Evolutionary conservation across 169 alveolate species (phyloP), one percentile per base, ranked within the genome.

Genomic region (Cryptosporidium muris): DNA sequence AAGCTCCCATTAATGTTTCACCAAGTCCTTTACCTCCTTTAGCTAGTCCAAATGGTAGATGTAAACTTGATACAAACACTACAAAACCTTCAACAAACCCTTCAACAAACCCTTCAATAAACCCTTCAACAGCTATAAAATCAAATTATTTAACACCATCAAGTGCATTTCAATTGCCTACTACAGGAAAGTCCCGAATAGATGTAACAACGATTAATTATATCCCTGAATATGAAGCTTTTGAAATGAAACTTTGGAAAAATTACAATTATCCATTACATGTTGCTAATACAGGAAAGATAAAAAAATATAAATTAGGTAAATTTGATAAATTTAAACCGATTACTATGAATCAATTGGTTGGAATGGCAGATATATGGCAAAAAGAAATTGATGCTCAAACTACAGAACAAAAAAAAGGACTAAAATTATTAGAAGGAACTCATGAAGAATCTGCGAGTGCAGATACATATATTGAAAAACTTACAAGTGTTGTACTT

Each of bases 1-100:
- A 74, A 47, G 68, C 54, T 6, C 85, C 85, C 9, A 58, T 74
- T 74, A 68, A 74, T 74, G 85, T 74, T 54, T 74, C 85, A 6
- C 68, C 85, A 58, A 66, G 74, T 1, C 14, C n/a, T 4, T 51
- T 74, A 16, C 1, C 51, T 62, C 66, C 63, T 42, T n/a, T 74
- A 14, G 85, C 54, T 7, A 74, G 85, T 8, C 67, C 54, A 43
- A 0, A 9, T 3, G 49, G 67, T 2, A 34, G 16, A 45, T 66
- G 85, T 25, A 34, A 1, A n/a, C 11, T 60, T 8, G 65, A 36
- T 25, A 34, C 65, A 9, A 5, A 7, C 38, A 11, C 38, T 6
- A 0, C 12, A 49, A 8, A 8, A 49, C 14, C 54, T 49, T 9
- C 43, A 4, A 11, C 65, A 36, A 60, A 60, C 38, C 65, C 65